phyloP scores from a whole-genome alignment of 306 rosid genomes.

The Argentina anserina region DNA sequence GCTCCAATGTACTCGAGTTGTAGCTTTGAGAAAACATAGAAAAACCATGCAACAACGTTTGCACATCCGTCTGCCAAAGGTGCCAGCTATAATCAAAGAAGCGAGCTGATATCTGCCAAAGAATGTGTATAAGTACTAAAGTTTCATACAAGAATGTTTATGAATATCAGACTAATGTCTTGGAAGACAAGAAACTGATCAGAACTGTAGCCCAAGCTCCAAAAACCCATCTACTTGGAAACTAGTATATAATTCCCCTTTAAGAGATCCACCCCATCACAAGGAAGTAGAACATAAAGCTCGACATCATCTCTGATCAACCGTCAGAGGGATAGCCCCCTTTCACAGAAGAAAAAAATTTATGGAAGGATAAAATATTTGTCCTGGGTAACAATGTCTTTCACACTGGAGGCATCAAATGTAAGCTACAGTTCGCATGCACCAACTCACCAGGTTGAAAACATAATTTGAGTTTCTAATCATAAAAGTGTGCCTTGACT shows the following conservation, averaged over 20 bases:
- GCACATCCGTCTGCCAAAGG: slow-evolving; percentile 91
- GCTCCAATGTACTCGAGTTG: slow-evolving; percentile 57
- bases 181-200: background rate
- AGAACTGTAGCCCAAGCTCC: background rate
- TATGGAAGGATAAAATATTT: background rate
- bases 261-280: background rate
- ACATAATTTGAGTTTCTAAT: background rate
- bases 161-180: background rate
- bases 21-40: slow-evolving; percentile 61
- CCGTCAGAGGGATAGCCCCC: background rate
- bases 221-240: background rate
- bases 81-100: slow-evolving; percentile 94
- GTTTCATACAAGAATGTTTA: background rate
- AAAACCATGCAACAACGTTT: slow-evolving; percentile 74
- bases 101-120: slow-evolving; percentile 85
- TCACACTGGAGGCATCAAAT: background rate
- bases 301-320: background rate
- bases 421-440: background rate
- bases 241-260: background rate
- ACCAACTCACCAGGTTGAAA: background rate
- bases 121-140: slow-evolving; percentile 18
- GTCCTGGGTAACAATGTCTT: background rate
- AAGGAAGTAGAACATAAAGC: background rate
- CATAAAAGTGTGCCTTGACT: background rate
- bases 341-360: background rate